Conservation (phyloP, 441 rosid genomes). For the Euphorbia corollata region DNA sequence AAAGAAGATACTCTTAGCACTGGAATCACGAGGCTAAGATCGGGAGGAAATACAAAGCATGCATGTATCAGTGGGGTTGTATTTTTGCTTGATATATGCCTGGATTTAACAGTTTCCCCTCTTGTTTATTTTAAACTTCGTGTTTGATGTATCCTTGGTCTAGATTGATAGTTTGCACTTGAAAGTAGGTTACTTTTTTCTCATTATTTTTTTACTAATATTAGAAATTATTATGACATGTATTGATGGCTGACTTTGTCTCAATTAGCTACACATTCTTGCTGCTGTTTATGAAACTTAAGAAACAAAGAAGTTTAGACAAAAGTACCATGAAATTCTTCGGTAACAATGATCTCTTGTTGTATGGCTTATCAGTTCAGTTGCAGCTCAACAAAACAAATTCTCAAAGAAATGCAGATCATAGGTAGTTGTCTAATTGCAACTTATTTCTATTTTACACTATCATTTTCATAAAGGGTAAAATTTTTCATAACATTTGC, state of each 20-base stretch:
- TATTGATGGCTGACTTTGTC: background rate
- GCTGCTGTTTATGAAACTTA: no score
- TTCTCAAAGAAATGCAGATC: no score
- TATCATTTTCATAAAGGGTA: no score
- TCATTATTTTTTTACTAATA: background rate
- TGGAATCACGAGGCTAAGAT: constrained; percentile 59
- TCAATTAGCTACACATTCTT: background rate
- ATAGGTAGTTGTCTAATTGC: no score
- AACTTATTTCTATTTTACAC: no score
- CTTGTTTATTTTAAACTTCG: background rate
- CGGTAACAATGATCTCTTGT: no score
- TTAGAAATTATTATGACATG: constrained; percentile 5
- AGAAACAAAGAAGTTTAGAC: background rate
- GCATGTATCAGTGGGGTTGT: constrained; percentile 20
- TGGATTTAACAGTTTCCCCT: constrained; percentile 20
- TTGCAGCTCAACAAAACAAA: no score
- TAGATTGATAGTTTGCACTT: constrained; percentile 18
- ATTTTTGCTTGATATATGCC: constrained; percentile 18
- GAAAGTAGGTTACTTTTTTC: background rate
- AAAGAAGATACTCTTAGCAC: constrained; percentile 82
- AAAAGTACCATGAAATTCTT: no score
- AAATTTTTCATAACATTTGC: no score
- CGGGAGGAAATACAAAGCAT: background rate
- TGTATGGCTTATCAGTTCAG: no score
- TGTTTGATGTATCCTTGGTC: constrained; percentile 15